phyloP scores from a whole-genome alignment of 2,329 filamentous ascomycete species.

The Trichoderma sp. region DNA sequence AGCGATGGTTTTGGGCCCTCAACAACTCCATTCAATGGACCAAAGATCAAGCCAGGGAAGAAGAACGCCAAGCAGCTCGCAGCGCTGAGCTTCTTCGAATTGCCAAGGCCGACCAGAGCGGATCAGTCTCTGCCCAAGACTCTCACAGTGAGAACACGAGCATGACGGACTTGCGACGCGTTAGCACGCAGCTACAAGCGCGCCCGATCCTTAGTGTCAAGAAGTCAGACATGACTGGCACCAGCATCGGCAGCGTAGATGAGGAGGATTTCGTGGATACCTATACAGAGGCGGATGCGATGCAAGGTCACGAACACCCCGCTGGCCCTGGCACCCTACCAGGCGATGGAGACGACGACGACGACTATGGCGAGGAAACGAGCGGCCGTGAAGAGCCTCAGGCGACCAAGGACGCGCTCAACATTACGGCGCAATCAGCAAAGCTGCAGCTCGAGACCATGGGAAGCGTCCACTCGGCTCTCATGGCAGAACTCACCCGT shows the following conservation, averaged over 20 bases:
- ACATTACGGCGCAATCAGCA: slow-evolving; percentile 94
- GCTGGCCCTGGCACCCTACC: slow-evolving; percentile 33
- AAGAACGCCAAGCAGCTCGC: slow-evolving; percentile 73
- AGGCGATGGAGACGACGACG: slow-evolving; percentile 59
- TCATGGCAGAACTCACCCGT: slow-evolving; percentile 66
- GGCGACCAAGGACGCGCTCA: slow-evolving; percentile 88
- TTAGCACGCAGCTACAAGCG: slow-evolving; percentile 38
- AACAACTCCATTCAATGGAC: slow-evolving; percentile 99
- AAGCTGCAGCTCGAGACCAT: slow-evolving; percentile 91
- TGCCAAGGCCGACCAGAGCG: slow-evolving; percentile 73
- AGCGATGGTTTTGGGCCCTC: slow-evolving; percentile 98
- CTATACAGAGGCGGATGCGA: slow-evolving; percentile 46
- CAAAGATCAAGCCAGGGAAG: slow-evolving; percentile 94
- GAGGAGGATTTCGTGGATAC: slow-evolving; percentile 56
- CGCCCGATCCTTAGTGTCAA: background rate
- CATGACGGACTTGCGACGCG: slow-evolving; percentile 44
- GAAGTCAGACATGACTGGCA: slow-evolving; percentile 40
- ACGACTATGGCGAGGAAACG: slow-evolving; percentile 71
- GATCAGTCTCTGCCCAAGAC: slow-evolving; percentile 49
- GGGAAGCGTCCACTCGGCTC: slow-evolving; percentile 78
- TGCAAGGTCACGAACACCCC: slow-evolving; percentile 40
- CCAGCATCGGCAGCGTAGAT: slow-evolving; percentile 52
- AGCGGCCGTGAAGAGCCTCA: slow-evolving; percentile 74
- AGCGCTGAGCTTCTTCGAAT: slow-evolving; percentile 75
- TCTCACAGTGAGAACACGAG: slow-evolving; percentile 56